A percentile compares a stretch with the other conserved stretches of the same genome.
These are phyloP conservation scores for Vanrija sp. DNA, from an alignment of 1,284 basidiomycete genomes.

Conservation along the genomic window DNA sequence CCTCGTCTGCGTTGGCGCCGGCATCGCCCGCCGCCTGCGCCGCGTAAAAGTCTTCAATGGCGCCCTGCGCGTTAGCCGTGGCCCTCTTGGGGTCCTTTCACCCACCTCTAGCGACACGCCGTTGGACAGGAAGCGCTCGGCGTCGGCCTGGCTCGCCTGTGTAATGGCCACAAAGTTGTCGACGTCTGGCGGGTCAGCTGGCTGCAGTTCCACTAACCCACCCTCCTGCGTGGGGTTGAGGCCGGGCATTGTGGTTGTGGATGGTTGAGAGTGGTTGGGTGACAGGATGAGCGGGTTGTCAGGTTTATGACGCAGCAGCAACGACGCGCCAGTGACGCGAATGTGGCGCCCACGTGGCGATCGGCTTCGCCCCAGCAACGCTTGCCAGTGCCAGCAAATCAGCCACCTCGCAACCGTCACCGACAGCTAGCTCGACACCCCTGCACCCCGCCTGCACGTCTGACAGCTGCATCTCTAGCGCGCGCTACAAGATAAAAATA, in stretches of 20 bases:
- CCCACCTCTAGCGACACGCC: constrained; percentile 43
- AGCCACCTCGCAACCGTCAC: too few relatives aligned
- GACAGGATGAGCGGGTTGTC: too few relatives aligned
- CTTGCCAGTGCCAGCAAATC: too few relatives aligned
- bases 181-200: constrained; percentile 27
- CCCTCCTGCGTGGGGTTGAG: constrained; percentile 34
- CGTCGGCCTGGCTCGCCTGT: constrained; percentile 36
- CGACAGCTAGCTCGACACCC: too few relatives aligned
- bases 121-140: constrained; percentile 39
- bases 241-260: constrained; percentile 26
- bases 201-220: constrained; percentile 7
- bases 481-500: too few relatives aligned
- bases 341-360: too few relatives aligned
- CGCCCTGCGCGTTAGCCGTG: constrained; percentile 28
- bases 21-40: constrained; percentile 27
- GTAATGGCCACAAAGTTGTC: constrained; percentile 47
- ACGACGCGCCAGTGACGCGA: too few relatives aligned
- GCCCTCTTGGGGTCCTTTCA: neutral
- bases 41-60: constrained; percentile 45
- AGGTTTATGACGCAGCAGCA: too few relatives aligned
- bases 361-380: too few relatives aligned
- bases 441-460: too few relatives aligned
- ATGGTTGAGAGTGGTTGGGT: neutral
- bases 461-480: too few relatives aligned
- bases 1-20: constrained; percentile 24